A percentile compares a stretch with the other conserved stretches of the same genome.
phyloP scores from a whole-genome alignment of 768 basidiomycete genomes.

The Tylopilus intermedius region DNA sequence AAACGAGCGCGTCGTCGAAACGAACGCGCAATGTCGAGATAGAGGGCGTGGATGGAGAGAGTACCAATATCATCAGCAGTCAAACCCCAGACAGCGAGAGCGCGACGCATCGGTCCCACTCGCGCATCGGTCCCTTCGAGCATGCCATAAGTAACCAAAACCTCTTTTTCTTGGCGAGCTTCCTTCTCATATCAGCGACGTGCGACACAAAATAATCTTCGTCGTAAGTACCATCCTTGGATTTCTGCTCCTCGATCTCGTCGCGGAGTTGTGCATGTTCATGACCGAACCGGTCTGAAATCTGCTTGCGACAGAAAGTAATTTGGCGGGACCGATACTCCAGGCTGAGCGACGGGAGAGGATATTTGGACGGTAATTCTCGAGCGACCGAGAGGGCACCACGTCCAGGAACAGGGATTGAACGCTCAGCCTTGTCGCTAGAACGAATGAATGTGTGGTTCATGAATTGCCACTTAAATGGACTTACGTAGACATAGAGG shows the following conservation, averaged over 20 bases:
- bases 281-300: conserved; percentile 89
- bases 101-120: conserved; percentile 88
- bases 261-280: conserved; percentile 82
- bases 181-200: conserved; percentile 86
- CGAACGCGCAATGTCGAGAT: too few relatives aligned
- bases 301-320: conserved; percentile 90
- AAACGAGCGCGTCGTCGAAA: too few relatives aligned
- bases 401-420: conserved; percentile 93
- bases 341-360: conserved; percentile 75
- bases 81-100: conserved; percentile 91
- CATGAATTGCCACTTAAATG: not conserved
- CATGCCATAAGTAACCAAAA: conserved; percentile 72
- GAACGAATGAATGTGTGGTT: conserved; percentile 5
- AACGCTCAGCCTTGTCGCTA: conserved; percentile 97
- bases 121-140: conserved; percentile 80
- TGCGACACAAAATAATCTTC: conserved; percentile 72
- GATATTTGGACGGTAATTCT: conserved; percentile 73
- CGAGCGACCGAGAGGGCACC: conserved; percentile 88
- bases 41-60: conserved; percentile 66
- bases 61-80: conserved; percentile 90
- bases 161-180: conserved; percentile 71
- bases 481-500: conserved; percentile 89
- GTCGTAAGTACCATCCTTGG: conserved; percentile 46
- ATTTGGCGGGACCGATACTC: conserved; percentile 92
- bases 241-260: conserved; percentile 63